phyloP scores from a whole-genome alignment of 2,329 filamentous ascomycete genomes.

The Epichloe baconii region DNA sequence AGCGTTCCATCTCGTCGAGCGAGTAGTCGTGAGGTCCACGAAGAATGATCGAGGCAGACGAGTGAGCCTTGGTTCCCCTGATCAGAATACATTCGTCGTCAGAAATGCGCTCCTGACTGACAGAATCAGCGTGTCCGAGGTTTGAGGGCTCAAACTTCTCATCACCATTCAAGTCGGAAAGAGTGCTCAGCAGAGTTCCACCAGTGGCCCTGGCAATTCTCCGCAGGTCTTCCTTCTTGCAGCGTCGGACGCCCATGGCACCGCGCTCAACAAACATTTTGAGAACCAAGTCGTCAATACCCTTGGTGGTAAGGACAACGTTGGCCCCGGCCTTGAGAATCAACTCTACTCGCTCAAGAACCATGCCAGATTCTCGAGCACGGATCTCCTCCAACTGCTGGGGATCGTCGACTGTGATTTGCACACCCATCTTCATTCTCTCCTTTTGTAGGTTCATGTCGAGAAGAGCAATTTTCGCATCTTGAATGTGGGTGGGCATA shows the following conservation, averaged over 20 bases:
- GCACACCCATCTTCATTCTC: constrained; percentile 96
- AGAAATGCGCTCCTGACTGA: constrained; percentile 95
- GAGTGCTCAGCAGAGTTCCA: constrained; percentile 79
- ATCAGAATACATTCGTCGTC: constrained; percentile 97
- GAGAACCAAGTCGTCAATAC: constrained; percentile 89
- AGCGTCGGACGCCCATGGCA: constrained; percentile 88
- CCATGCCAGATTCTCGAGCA: constrained; percentile 80
- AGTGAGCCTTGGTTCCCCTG: constrained; percentile 90
- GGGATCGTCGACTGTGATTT: constrained; percentile 95
- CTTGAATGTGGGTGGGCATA: constrained; percentile 83
- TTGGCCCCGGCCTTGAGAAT: constrained; percentile 96
- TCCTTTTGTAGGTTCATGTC: constrained; percentile 99
- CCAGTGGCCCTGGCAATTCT: constrained; percentile 94
- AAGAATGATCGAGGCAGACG: constrained; percentile 89
- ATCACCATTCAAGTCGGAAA: constrained; percentile 94
- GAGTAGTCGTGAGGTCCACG: constrained; percentile 93
- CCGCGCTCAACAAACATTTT: constrained; percentile 92
- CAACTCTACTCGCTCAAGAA: constrained; percentile 90
- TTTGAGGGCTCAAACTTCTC: constrained; percentile 89
- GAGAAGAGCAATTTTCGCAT: constrained; percentile 92
- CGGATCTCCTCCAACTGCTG: constrained; percentile 96
- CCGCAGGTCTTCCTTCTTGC: constrained; percentile 96
- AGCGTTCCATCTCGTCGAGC: constrained; percentile 98
- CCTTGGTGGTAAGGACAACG: constrained; percentile 93
- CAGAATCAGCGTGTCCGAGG: constrained; percentile 85